Evolutionary conservation across 2,329 filamentous ascomycete species (phyloP), one percentile per base, ranked within the genome.

Genomic region (Cytospora mali): DNA sequence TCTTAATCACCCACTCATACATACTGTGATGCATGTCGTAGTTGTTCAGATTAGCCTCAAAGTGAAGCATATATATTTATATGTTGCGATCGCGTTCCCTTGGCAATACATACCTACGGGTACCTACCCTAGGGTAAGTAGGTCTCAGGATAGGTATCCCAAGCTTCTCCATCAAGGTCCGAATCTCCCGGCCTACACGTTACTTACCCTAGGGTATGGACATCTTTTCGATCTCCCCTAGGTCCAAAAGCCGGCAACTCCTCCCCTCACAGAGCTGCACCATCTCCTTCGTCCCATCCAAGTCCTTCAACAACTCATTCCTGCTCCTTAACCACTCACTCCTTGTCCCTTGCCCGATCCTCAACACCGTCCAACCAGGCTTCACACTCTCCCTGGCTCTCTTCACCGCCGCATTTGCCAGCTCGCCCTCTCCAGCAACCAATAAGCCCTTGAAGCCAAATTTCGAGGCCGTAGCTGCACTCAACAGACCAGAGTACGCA

Each of bases 191-290:
- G n/a, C n/a, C n/a, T n/a, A n/a, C n/a, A n/a, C n/a, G n/a, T n/a
- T n/a, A n/a, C n/a, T n/a, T n/a, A n/a, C n/a, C n/a, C n/a, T n/a
- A n/a, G n/a, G n/a, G n/a, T n/a, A n/a, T n/a, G n/a, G n/a, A n/a
- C n/a, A 60, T 27, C 16, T 6, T 21, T 35, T 35, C 18, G 35
- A 60, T 54, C 10, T 54, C 58, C 10, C 42, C 11, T 13, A 27
- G 6, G 21, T 13, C 21, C 21, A 60, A 18, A 9, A 54, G 28
- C n/a, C 58, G 39, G 33, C 58, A 60, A 27, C 31, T 54, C 39
- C n/a, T 60, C 27, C 50, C 58, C 28, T 54, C 51, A 13, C 58
- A 60, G 21, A 60, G 57, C 21, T 60, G 57, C 16, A 60, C 57
- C 50, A 54, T 25, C 50, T 60, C 49, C 50, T 48, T 60, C 14